Evolutionary conservation across 106 monocot species (phyloP), one percentile per base, ranked within the genome.

Genomic region (Dendrobium huoshanense): DNA sequence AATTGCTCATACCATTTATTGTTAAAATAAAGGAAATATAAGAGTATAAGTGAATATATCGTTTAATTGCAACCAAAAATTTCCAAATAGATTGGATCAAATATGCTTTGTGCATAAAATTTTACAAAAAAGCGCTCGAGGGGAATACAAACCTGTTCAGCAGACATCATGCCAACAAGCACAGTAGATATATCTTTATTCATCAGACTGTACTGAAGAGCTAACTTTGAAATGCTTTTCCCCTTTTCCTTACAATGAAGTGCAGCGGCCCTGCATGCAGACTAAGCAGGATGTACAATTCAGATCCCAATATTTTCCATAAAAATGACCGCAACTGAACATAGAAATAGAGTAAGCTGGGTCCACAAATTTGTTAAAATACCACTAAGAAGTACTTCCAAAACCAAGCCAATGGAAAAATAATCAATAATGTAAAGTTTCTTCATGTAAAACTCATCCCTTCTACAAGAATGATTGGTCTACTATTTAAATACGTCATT

Each of bases 101-200:
- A 64, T 64, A 64, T 64, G 64, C 25, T 19, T 25, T n/a, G 22
- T 64, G 22, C 1, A 11, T 20, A 74, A 42, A 11, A 18, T 43
- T 42, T 8, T 43, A 74, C 70, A 41, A 74, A 74, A 42, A 6
- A 44, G 19, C 3, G 11, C 19, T 20, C 43, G 8, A 44, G 74
- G 37, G 0, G 17, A 74, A 25, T 16, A 43, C 74, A 79, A 45
- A 95, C 96, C 94, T 97, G 96, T 58, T 79, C 51, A 43, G 89
- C 85, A 79, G 94, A 94, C 79, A 86, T 92, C 96, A 97, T 97
- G 80, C 96, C 96, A 43, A 97, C 96, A 79, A 97, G 89, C 73
- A 94, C 85, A 13, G 90, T 85, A 20, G 94, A 81, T 41, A 97
- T 86, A 37, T 90, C 96, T 73, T 88, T 90, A 75, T 92, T 92